A percentile compares a stretch with the other conserved stretches of the same genome.
phyloP scores from a whole-genome alignment of 2,329 filamentous ascomycete genomes.

The Beauveria caledonica region DNA sequence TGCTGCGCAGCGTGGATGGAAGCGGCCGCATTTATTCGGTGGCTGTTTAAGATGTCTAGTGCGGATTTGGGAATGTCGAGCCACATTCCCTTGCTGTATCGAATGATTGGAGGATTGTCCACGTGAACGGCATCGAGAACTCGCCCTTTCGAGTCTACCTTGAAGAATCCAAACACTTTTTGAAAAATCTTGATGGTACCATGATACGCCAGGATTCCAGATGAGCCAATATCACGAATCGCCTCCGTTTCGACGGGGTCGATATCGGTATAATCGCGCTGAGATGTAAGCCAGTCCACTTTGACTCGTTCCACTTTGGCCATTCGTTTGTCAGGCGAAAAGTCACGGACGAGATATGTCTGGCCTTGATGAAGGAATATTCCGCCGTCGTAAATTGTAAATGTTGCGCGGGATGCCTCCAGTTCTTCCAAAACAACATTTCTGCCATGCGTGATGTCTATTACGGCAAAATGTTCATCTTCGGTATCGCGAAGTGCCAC shows the following conservation, averaged over 20 bases:
- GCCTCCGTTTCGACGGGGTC: conserved; percentile 89
- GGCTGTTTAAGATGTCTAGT: conserved; percentile 66
- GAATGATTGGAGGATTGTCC: conserved; percentile 83
- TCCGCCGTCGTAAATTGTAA: conserved; percentile 92
- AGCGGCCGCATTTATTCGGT: conserved; percentile 71
- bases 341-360: conserved; percentile 85
- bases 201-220: conserved; percentile 67
- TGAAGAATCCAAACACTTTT: conserved; percentile 94
- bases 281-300: conserved; percentile 90
- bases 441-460: conserved; percentile 74
- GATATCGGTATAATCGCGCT: conserved; percentile 89
- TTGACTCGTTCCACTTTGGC: conserved; percentile 83
- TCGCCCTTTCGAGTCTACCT: conserved; percentile 76
- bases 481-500: conserved; percentile 83
- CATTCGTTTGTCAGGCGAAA: conserved; percentile 69
- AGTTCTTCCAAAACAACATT: conserved; percentile 90
- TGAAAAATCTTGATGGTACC: conserved; percentile 80
- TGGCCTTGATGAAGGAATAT: conserved; percentile 96
- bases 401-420: conserved; percentile 91
- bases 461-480: conserved; percentile 87
- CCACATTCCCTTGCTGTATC: conserved; percentile 88
- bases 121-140: conserved; percentile 90
- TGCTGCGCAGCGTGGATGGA: conserved; percentile 95
- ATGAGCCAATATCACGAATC: conserved; percentile 60
- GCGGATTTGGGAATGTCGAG: conserved; percentile 77